Percentiles rank a stretch among this genome's conserved stretches.
Conservation (phyloP, 768 basidiomycete species). For the Serendipita sp. region DNA sequence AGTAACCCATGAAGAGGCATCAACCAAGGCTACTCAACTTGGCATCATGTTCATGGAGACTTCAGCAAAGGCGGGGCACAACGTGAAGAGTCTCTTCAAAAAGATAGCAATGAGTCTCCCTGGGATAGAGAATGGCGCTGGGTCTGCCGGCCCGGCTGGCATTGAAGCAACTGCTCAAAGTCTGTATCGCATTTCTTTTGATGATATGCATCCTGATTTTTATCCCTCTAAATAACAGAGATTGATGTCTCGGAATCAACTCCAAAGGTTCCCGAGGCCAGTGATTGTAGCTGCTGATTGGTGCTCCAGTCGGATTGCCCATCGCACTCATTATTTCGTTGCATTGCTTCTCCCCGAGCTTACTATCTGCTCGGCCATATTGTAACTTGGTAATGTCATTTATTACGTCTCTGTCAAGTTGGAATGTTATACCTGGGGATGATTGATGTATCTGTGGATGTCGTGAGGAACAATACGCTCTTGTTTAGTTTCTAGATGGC, state of each 20-base stretch:
- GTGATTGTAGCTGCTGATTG: neutral
- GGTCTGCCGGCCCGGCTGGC: neutral
- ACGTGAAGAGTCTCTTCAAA: constrained; percentile 97
- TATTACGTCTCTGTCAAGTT: too few relatives aligned
- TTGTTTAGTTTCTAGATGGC: too few relatives aligned
- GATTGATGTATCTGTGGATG: too few relatives aligned
- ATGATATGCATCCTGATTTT: neutral
- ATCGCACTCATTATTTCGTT: too few relatives aligned
- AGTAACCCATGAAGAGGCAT: constrained; percentile 97
- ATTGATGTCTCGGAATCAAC: neutral
- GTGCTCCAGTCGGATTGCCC: too few relatives aligned
- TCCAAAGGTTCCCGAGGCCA: neutral
- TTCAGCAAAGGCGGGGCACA: constrained; percentile 96
- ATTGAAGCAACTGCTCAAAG: constrained; percentile 13
- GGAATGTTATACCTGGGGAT: too few relatives aligned
- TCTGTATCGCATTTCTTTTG: constrained; percentile 13
- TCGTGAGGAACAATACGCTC: too few relatives aligned
- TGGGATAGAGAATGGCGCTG: constrained; percentile 73
- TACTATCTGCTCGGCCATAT: too few relatives aligned
- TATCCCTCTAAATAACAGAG: neutral
- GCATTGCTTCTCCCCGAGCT: too few relatives aligned
- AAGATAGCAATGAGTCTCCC: constrained; percentile 98
- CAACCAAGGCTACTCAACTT: constrained; percentile 74
- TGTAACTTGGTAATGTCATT: too few relatives aligned
- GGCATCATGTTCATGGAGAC: constrained; percentile 99